Evolutionary conservation across 1,139 yeast species (phyloP).

Genomic region (Tardiomyces blankii): DNA sequence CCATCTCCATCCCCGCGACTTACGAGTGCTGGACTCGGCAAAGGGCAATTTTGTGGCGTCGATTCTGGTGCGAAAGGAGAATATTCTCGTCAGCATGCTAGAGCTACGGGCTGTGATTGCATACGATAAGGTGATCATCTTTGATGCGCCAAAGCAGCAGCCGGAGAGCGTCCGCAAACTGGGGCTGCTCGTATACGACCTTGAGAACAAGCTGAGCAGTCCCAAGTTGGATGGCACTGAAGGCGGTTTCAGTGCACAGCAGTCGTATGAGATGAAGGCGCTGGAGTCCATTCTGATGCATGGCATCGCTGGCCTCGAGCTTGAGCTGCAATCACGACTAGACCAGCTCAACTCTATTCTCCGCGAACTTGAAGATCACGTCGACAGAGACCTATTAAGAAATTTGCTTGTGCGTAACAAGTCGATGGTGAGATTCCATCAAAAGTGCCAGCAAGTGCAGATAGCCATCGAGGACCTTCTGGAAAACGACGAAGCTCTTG

Average conservation of each 20-base stretch:
- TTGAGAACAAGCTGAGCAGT: slow-evolving; percentile 70
- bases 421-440: slow-evolving; percentile 67
- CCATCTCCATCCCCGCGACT: slow-evolving; percentile 69
- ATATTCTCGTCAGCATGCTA: slow-evolving; percentile 68
- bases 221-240: slow-evolving; percentile 31
- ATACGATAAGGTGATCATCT: slow-evolving; percentile 68
- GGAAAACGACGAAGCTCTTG: slow-evolving; percentile 87
- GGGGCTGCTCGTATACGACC: slow-evolving; percentile 75
- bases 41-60: slow-evolving; percentile 84
- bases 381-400: slow-evolving; percentile 73
- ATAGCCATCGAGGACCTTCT: slow-evolving; percentile 78
- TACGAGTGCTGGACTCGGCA: slow-evolving; percentile 81
- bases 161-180: slow-evolving; percentile 49
- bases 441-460: slow-evolving; percentile 72
- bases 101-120: slow-evolving; percentile 83
- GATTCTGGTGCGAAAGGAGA: slow-evolving; percentile 64
- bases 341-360: slow-evolving; percentile 67
- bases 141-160: slow-evolving; percentile 62
- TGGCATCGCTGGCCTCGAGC: slow-evolving; percentile 71
- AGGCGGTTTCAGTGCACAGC: slow-evolving; percentile 57
- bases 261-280: slow-evolving; percentile 74
- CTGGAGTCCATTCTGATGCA: slow-evolving; percentile 79
- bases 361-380: slow-evolving; percentile 72
- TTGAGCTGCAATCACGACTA: slow-evolving; percentile 71
- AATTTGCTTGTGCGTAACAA: slow-evolving; percentile 74